Evolutionary conservation across 768 basidiomycete species (phyloP), one percentile per base, ranked within the genome.

Genomic region (Scleroderma citrinum): DNA sequence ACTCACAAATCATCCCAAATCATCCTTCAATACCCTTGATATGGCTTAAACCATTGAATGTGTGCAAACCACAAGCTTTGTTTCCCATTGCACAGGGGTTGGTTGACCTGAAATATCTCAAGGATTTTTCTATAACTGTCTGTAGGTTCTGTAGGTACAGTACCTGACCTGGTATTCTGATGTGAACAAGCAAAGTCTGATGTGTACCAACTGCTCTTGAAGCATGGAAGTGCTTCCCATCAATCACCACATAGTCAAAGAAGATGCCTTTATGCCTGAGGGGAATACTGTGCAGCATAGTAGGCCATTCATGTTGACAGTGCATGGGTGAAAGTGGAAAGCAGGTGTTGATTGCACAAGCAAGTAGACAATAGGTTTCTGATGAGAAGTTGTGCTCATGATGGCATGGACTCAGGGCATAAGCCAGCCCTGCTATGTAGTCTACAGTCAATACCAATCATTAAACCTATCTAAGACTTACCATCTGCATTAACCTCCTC

Each of bases 401-500:
- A 7, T 24, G 49, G 10, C 36, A 29, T 10, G 50, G 44, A 40
- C 50, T 51, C 12, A 51, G 38, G 3, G 23, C 50, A 32, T 51
- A 46, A 31, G 31, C 14, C 17, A 30, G 16, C 35, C 44, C 44
- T 6, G 44, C 50, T 51, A 39, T 40, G 36, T 5, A 47, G 17
- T 14, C n/a, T n/a, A n/a, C n/a, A 7, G 16, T 38, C 17, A 37
- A n/a, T 24, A 21, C 14, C 19, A 47, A 13, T 19, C 10, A 23
- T 14, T 19, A 11, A 5, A 8, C 8, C 26, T 29, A 4, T 29
- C 26, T 5, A 8, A 8, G 26, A 29, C 8, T 29, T 50, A 62
- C 64, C 62, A 51, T 65, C 58, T 17, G 44, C 36, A 3, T 49
- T 48, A 2, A 45, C 52, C 5, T 55, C 31, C 30, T 65, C 60